phyloP scores from a whole-genome alignment of 441 rosid genomes.

The Pelargonium cotyledonis region DNA sequence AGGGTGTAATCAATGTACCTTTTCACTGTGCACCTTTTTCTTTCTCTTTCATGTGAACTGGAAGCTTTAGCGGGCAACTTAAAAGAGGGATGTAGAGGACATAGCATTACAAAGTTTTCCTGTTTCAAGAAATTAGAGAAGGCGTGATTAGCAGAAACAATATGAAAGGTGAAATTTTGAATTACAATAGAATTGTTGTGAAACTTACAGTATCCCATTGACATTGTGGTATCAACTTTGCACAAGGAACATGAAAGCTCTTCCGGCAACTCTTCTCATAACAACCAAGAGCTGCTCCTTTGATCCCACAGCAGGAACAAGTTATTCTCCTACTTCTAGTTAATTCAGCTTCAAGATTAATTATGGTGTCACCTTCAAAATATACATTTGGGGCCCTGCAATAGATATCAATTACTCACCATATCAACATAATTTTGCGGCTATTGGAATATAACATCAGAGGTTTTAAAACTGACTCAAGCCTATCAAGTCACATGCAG shows the following conservation, averaged over 20 bases:
- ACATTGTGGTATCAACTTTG: slow-evolving; percentile 63
- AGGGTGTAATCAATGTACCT: slow-evolving; percentile 27
- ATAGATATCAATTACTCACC: not conserved
- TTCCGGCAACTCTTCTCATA: slow-evolving; percentile 54
- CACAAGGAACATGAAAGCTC: slow-evolving; percentile 90
- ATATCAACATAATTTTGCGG: not conserved
- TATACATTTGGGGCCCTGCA: slow-evolving; percentile 90
- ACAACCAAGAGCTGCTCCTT: slow-evolving; percentile 7
- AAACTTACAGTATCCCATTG: slow-evolving; percentile 53
- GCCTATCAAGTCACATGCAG: not conserved
- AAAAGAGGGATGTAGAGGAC: slow-evolving; percentile 59
- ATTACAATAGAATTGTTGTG: not conserved
- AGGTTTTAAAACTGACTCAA: not conserved
- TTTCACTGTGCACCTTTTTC: slow-evolving; percentile 30
- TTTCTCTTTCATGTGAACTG: slow-evolving; percentile 27
- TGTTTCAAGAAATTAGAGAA: slow-evolving; percentile 25
- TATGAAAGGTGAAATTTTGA: not conserved
- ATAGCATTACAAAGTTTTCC: slow-evolving; percentile 71
- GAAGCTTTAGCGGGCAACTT: slow-evolving; percentile 54
- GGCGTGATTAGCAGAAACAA: not conserved
- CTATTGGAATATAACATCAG: not conserved
- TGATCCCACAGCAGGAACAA: slow-evolving; percentile 22
- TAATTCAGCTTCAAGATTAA: slow-evolving; percentile 76
- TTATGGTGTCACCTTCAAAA: slow-evolving; percentile 55
- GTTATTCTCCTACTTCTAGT: slow-evolving; percentile 21